These are phyloP conservation scores for Saccharomyces hybrid DNA, from an alignment of 1,139 yeast species.

Conservation along the genomic window DNA sequence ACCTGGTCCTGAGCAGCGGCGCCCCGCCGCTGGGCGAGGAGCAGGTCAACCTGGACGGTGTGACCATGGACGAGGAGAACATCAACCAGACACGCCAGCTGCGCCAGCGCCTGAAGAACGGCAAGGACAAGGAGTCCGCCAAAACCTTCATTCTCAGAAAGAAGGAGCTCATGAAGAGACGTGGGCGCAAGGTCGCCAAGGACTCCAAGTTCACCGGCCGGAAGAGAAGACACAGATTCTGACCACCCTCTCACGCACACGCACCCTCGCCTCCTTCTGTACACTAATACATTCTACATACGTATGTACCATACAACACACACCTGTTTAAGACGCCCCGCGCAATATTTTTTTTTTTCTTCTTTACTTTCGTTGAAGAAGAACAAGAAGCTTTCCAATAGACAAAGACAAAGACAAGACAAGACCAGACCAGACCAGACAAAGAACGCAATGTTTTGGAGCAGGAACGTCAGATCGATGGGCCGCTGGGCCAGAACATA, in stretches of 20 bases:
- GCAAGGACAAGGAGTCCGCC: slow-evolving; percentile 56
- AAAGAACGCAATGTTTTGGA: background rate
- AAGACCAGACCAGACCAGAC: no score
- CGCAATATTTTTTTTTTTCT: no score
- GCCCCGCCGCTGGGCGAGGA: slow-evolving; percentile 35
- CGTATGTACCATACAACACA: no score
- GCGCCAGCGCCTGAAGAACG: slow-evolving; percentile 11
- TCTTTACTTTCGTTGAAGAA: no score
- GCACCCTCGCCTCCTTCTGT: background rate
- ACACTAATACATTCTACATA: background rate
- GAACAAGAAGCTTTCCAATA: no score
- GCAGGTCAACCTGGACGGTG: slow-evolving; percentile 58
- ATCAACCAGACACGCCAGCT: slow-evolving; percentile 39
- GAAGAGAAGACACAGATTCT: slow-evolving; percentile 82
- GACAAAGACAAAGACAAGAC: no score
- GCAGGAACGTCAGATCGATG: background rate
- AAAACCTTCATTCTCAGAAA: slow-evolving; percentile 81
- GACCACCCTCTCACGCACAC: background rate
- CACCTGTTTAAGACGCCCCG: no score
- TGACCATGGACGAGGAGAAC: slow-evolving; percentile 62
- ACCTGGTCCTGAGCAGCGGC: slow-evolving; percentile 86
- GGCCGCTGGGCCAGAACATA: slow-evolving; percentile 7
- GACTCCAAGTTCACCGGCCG: slow-evolving; percentile 93
- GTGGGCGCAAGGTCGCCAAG: slow-evolving; percentile 82
- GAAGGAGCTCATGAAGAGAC: slow-evolving; percentile 86